Conservation (phyloP, 768 basidiomycete species). For the Polyporus arcularius region DNA sequence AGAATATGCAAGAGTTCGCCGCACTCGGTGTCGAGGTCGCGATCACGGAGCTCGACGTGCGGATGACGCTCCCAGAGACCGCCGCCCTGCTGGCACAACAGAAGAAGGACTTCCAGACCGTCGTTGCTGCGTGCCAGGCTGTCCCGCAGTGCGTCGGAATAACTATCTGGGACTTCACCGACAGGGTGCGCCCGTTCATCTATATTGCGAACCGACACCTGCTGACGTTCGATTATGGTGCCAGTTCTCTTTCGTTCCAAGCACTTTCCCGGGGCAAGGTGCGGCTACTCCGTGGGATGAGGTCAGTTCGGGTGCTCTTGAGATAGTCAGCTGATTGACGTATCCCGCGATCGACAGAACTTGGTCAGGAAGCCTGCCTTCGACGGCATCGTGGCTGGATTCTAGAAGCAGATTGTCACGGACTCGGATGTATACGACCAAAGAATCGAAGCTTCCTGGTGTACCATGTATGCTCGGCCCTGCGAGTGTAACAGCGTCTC, state of each 20-base stretch:
- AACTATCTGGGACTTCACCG: constrained; percentile 44
- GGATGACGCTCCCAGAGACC: constrained; percentile 59
- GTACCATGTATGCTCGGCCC: too few species aligned
- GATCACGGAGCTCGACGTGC: constrained; percentile 67
- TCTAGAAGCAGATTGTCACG: background rate
- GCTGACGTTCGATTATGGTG: too few species aligned
- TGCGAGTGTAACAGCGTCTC: too few species aligned
- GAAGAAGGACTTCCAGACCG: constrained; percentile 54
- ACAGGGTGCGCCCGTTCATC: constrained; percentile 25
- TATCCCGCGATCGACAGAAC: constrained; percentile 19
- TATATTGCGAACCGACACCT: too few species aligned
- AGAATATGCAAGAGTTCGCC: constrained; percentile 52
- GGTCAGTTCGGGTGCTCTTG: constrained; percentile 11
- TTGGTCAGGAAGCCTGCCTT: constrained; percentile 28
- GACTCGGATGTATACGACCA: too few species aligned
- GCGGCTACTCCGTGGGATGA: constrained; percentile 33
- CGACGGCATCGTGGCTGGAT: constrained; percentile 28
- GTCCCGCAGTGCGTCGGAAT: constrained; percentile 38
- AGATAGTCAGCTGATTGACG: background rate
- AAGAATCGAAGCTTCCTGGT: too few species aligned
- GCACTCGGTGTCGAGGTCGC: constrained; percentile 66
- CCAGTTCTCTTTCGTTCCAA: constrained; percentile 37
- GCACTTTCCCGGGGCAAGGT: constrained; percentile 35
- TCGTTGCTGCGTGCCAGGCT: constrained; percentile 52
- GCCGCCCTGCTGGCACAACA: constrained; percentile 55